These are phyloP conservation scores for Clohesyomyces aquaticus DNA, from an alignment of 495 filamentous ascomycete genomes.

Conservation along the genomic window DNA sequence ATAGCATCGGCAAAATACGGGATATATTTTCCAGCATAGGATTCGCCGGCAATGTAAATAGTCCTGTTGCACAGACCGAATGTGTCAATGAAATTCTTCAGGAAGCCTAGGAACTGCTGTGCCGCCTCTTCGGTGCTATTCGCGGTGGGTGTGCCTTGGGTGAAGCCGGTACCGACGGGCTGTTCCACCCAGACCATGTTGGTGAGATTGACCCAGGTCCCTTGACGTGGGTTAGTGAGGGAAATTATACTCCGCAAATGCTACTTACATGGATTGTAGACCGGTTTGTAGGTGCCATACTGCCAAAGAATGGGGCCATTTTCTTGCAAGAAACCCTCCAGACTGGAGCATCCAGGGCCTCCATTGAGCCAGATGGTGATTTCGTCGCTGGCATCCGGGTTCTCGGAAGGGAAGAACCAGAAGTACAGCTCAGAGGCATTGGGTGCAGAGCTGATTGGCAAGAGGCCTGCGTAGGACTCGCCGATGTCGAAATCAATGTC, in stretches of 20 bases:
- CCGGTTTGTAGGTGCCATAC: slow-evolving; percentile 46
- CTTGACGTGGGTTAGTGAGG: neutral
- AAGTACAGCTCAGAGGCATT: slow-evolving; percentile 48
- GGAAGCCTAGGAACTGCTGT: slow-evolving; percentile 64
- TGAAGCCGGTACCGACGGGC: slow-evolving; percentile 74
- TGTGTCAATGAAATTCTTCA: slow-evolving; percentile 63
- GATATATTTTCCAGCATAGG: slow-evolving; percentile 75
- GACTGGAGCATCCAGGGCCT: slow-evolving; percentile 43
- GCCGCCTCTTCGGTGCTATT: slow-evolving; percentile 60
- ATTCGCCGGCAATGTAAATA: slow-evolving; percentile 66
- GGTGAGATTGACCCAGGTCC: slow-evolving; percentile 71
- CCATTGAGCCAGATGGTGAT: slow-evolving; percentile 51
- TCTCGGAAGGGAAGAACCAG: slow-evolving; percentile 49
- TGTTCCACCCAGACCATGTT: slow-evolving; percentile 79
- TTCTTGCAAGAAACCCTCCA: slow-evolving; percentile 50
- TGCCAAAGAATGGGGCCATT: slow-evolving; percentile 51
- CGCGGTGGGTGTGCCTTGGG: slow-evolving; percentile 58
- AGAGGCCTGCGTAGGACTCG: slow-evolving; percentile 49
- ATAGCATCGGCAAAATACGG: slow-evolving; percentile 80
- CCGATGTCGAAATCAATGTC: slow-evolving; percentile 51
- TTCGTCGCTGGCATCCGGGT: slow-evolving; percentile 35
- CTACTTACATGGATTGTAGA: slow-evolving; percentile 35
- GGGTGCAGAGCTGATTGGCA: slow-evolving; percentile 44
- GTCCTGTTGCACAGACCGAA: slow-evolving; percentile 65
- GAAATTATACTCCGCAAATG: neutral